phyloP scores from a whole-genome alignment of 345 rosid genomes.

The Heritiera littoralis region DNA sequence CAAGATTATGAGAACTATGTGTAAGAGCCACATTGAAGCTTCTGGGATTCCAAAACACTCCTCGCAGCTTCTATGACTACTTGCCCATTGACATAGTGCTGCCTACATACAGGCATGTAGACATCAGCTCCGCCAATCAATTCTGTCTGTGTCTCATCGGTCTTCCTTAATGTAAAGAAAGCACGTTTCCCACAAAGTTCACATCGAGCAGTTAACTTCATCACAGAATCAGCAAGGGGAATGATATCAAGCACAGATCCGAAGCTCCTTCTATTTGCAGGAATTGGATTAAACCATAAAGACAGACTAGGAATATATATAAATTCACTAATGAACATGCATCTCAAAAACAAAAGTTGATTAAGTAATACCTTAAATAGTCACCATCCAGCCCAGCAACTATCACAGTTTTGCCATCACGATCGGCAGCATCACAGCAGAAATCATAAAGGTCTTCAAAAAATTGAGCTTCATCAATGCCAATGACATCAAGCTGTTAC shows the following conservation, averaged over 20 bases:
- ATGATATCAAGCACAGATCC: slow-evolving; percentile 78
- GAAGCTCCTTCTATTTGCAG: slow-evolving; percentile 61
- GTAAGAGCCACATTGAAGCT: slow-evolving; percentile 33
- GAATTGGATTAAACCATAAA: slow-evolving; percentile 10
- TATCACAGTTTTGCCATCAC: slow-evolving; percentile 69
- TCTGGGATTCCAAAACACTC: slow-evolving; percentile 50
- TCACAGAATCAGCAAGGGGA: slow-evolving; percentile 81
- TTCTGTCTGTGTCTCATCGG: slow-evolving; percentile 61
- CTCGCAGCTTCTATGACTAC: slow-evolving; percentile 69
- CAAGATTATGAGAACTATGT: slow-evolving; percentile 14
- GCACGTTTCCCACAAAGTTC: slow-evolving; percentile 78
- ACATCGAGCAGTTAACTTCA: slow-evolving; percentile 74
- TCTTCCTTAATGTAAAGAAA: slow-evolving; percentile 76
- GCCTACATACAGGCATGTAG: slow-evolving; percentile 88
- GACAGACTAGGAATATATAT: not conserved
- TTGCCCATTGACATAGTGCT: slow-evolving; percentile 73
- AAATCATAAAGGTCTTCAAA: slow-evolving; percentile 82
- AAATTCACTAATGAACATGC: too few relatives aligned
- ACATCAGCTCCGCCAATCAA: slow-evolving; percentile 75
- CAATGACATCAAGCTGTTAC: slow-evolving; percentile 85
- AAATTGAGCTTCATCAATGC: slow-evolving; percentile 91
- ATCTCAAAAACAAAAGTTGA: not conserved
- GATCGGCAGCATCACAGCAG: slow-evolving; percentile 86
- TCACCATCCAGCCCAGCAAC: slow-evolving; percentile 97
- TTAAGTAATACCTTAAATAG: slow-evolving; percentile 57